Conservation (phyloP, 1,139 yeast species). For the Eremothecium sinecaudum region DNA sequence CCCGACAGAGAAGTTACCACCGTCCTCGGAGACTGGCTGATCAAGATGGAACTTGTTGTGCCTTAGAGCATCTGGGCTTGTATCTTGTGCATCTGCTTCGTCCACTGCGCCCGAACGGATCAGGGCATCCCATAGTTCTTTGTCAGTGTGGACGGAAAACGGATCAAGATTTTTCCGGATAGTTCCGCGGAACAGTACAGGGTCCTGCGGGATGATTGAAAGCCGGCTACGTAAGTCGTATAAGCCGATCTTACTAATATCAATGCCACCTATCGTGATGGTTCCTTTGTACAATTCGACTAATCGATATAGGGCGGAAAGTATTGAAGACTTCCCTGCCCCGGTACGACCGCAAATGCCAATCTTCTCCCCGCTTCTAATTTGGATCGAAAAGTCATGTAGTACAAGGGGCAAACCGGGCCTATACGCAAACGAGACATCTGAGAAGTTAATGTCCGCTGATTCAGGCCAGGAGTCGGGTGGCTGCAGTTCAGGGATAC, state of each 20-base stretch:
- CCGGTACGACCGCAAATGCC: conserved; percentile 62
- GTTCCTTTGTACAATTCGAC: conserved; percentile 39
- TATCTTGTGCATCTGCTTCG: neutral
- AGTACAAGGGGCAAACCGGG: conserved; percentile 67
- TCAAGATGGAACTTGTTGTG: conserved; percentile 65
- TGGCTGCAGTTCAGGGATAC: conserved; percentile 46
- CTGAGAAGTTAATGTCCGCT: conserved; percentile 48
- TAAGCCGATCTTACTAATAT: conserved; percentile 40
- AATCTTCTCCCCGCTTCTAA: conserved; percentile 37
- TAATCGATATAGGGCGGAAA: conserved; percentile 47
- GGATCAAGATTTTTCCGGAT: conserved; percentile 57
- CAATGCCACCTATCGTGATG: conserved; percentile 43
- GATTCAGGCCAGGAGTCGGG: conserved; percentile 49
- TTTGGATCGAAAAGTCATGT: conserved; percentile 47
- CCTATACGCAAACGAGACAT: conserved; percentile 61
- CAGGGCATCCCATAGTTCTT: conserved; percentile 46
- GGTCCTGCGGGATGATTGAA: conserved; percentile 63
- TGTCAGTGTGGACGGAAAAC: conserved; percentile 41
- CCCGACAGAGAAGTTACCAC: conserved; percentile 65
- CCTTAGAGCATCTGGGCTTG: no score
- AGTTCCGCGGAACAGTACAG: conserved; percentile 57
- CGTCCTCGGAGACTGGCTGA: conserved; percentile 61
- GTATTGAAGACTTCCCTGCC: conserved; percentile 54
- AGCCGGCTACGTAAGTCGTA: conserved; percentile 45
- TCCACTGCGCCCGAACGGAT: conserved; percentile 44